These are phyloP conservation scores for Daedaleopsis sinensis DNA, from an alignment of 768 basidiomycete genomes.

Conservation along the genomic window DNA sequence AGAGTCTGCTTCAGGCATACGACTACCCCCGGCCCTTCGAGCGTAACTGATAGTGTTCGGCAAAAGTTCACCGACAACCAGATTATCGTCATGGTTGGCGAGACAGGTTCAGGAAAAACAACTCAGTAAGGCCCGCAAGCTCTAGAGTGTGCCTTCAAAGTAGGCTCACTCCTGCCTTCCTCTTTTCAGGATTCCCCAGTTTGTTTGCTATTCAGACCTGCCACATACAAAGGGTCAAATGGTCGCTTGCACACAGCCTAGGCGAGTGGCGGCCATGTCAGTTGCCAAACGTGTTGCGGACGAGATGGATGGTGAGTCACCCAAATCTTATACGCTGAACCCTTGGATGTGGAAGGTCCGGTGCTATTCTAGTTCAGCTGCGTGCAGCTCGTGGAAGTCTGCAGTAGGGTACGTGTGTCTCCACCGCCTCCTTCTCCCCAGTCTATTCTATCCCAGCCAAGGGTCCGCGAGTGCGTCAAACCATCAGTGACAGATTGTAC, in stretches of 20 bases:
- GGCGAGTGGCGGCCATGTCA: conserved; percentile 96
- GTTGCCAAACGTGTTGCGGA: conserved; percentile 98
- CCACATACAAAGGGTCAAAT: conserved; percentile 89
- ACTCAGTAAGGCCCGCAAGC: conserved; percentile 67
- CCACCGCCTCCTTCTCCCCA: neutral
- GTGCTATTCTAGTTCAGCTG: neutral
- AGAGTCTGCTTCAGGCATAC: conserved; percentile 29
- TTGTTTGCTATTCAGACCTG: conserved; percentile 91
- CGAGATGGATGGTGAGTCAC: conserved; percentile 90
- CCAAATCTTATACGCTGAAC: neutral
- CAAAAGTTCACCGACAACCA: conserved; percentile 74
- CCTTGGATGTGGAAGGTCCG: neutral
- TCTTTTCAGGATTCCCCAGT: conserved; percentile 84
- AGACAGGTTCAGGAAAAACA: conserved; percentile 95
- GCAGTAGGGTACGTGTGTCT: neutral
- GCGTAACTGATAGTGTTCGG: conserved; percentile 29
- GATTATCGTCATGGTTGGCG: conserved; percentile 89
- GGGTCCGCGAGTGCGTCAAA: neutral
- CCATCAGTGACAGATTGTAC: neutral
- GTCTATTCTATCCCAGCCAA: neutral
- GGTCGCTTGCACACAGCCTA: conserved; percentile 95
- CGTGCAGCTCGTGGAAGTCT: neutral
- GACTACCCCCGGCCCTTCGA: conserved; percentile 21
- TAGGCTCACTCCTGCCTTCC: neutral
- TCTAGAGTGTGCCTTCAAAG: neutral